Evolutionary conservation across 1,284 basidiomycete genomes (phyloP), one percentile per base, ranked within the genome.

Genomic region (Moesziomyces sp.): DNA sequence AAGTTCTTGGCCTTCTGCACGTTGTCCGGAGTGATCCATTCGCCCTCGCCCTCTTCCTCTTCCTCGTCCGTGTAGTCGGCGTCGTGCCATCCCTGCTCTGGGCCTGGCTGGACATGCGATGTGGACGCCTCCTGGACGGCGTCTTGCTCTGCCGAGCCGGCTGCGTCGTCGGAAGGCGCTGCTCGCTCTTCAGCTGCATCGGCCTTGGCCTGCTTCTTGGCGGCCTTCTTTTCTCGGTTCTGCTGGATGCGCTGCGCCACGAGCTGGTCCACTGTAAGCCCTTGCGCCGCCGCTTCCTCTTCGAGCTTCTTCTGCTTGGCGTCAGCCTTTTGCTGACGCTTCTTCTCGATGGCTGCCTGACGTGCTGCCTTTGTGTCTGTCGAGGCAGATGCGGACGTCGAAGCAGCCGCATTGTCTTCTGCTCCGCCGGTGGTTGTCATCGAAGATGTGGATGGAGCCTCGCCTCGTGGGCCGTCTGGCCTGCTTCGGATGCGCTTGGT

Each of bases 1-100:
- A 90, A 89, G 19, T 94, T 94, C 85, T 97, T 95, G 87, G 98
- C 92, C 51, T 91, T 83, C 21, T 87, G 89, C 58, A 96, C 91
- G 79, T 98, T 99, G 51, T 89, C 87, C 0, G 94, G 93, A 10
- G 94, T 99, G 85, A 99, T 97, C 97, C 97, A 99, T 81, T 95
- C 94, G 42, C 80, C 78, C 16, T 71, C 80, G 28, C 77, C 78
- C 55, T 74, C 76, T 5, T 75, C 75, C 11, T 64, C 54, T 82
- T 92, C 91, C 10, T 90, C 92, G 76, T 93, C 93, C 59, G 92
- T 92, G 48, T 89, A 83, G 13, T 83, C 90, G 1, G 88, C 89
- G 24, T 76, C 76, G 23, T 62, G 30, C 46, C 66, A 69, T 21
- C 60, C 66, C 30, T 63, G 72, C 18, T 50, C 60, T 14, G 34